Percentiles rank a stretch among this genome's conserved stretches.
Evolutionary conservation across 2,329 filamentous ascomycete genomes (phyloP).

Genomic region (Helotiales sp.): DNA sequence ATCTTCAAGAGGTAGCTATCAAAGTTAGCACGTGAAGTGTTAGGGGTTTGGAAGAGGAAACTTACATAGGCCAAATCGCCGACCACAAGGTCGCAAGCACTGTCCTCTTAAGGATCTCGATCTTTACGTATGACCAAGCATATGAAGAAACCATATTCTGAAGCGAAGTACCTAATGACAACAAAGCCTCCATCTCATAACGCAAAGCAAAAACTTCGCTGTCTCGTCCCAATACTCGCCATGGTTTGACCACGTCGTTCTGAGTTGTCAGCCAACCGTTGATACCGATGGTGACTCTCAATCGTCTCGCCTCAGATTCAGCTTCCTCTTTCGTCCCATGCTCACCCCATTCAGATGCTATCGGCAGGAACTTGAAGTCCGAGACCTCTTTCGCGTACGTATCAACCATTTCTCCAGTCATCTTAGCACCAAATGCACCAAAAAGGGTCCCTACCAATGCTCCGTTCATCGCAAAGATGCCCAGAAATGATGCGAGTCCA

Average conservation of each 20-base stretch:
- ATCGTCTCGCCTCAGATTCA: conserved; percentile 45
- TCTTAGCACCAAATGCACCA: conserved; percentile 82
- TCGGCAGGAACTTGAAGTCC: conserved; percentile 76
- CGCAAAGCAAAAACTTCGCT: conserved; percentile 82
- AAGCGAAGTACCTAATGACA: conserved; percentile 74
- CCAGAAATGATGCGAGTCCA: conserved; percentile 81
- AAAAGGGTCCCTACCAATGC: conserved; percentile 86
- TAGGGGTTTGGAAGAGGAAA: background rate
- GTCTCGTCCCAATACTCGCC: conserved; percentile 70
- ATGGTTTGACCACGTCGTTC: conserved; percentile 76
- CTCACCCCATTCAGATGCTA: conserved; percentile 46
- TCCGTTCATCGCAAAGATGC: conserved; percentile 81
- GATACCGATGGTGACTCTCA: conserved; percentile 82
- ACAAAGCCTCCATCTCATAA: conserved; percentile 77
- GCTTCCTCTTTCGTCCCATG: conserved; percentile 28
- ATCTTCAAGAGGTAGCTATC: conserved; percentile 45
- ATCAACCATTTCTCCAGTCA: conserved; percentile 82
- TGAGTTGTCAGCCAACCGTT: conserved; percentile 81
- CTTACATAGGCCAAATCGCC: conserved; percentile 47
- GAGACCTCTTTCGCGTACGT: conserved; percentile 84
- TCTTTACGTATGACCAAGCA: conserved; percentile 60
- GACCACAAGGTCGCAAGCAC: conserved; percentile 44
- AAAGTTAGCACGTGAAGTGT: background rate
- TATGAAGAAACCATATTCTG: conserved; percentile 62
- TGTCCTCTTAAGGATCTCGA: conserved; percentile 60